Base-by-base conservation (phyloP, 1,139 yeast species). In the Maudiozyma humilis region DNA sequence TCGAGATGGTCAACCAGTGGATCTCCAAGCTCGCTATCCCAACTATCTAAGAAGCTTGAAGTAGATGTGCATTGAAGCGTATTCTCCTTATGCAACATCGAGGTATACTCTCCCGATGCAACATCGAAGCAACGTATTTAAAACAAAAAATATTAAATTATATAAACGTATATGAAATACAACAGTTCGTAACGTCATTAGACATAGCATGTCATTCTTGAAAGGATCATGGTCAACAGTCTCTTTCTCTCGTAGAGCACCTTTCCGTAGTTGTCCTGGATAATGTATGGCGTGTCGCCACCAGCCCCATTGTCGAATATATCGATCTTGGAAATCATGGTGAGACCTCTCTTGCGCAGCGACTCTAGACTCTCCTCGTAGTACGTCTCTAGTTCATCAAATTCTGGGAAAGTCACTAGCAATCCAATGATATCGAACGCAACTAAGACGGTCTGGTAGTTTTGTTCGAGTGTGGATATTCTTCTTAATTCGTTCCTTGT, bases 1-100 rank as follows among this genome's bases (percentile, higher is more conserved):
- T 82, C 51, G 86, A 78, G 47, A 79, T 87, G 86, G 75, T 86
- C 48, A 82, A 83, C 68, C 69, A 79, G 59, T 86, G 95, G 95
- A 63, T 83, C 13, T 36, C 38, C 8, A 43, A 19, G 56, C 60
- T n/a, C n/a, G n/a, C n/a, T n/a, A n/a, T n/a, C n/a, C n/a, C n/a
- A n/a, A n/a, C n/a, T n/a, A n/a, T n/a, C n/a, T n/a, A n/a, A n/a
- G n/a, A n/a, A n/a, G n/a, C n/a, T n/a, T n/a, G n/a, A n/a, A n/a
- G n/a, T n/a, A n/a, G n/a, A n/a, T n/a, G n/a, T n/a, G n/a, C n/a
- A n/a, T n/a, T n/a, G n/a, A n/a, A n/a, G n/a, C n/a, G n/a, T n/a
- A n/a, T n/a, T n/a, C n/a, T n/a, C n/a, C n/a, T n/a, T n/a, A n/a
- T n/a, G n/a, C n/a, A n/a, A n/a, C n/a, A n/a, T n/a, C n/a, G n/a